Evolutionary conservation across 345 rosid species (phyloP).

Genomic region (Heritiera fomes): DNA sequence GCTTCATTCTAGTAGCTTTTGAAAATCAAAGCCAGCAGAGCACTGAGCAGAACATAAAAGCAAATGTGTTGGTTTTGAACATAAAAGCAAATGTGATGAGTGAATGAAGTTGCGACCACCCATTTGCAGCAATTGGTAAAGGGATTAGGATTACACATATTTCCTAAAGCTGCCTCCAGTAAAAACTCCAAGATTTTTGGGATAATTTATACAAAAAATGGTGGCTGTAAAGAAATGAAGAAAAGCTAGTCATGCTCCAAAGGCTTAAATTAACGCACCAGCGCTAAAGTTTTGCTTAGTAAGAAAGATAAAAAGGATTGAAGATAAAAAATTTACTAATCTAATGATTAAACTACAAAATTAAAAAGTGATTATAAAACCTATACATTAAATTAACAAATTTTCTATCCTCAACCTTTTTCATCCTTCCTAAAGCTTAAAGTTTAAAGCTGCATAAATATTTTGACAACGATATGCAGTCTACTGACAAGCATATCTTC

Average conservation of each 20-base stretch:
- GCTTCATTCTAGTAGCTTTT: neutral
- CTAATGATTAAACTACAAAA: no score
- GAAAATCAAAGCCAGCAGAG: neutral
- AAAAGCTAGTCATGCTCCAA: neutral
- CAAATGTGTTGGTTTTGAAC: neutral
- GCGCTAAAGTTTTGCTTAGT: neutral
- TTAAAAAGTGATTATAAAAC: no score
- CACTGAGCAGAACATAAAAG: neutral
- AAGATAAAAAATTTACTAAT: no score
- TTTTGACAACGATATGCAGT: neutral
- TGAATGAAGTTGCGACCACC: neutral
- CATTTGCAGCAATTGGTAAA: neutral
- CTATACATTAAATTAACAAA: no score
- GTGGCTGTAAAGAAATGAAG: neutral
- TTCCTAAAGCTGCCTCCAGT: neutral
- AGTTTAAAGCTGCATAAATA: neutral
- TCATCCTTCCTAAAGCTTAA: no score
- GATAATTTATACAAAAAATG: slow-evolving; percentile 1
- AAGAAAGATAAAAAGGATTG: no score
- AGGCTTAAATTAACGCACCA: neutral
- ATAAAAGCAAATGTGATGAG: neutral
- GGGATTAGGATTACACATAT: neutral
- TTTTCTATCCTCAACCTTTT: no score
- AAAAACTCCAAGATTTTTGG: slow-evolving; percentile 20
- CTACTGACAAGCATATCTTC: slow-evolving; percentile 11